Base-by-base conservation (phyloP, 169 alveolate species). In the Theileria orientalis region DNA sequence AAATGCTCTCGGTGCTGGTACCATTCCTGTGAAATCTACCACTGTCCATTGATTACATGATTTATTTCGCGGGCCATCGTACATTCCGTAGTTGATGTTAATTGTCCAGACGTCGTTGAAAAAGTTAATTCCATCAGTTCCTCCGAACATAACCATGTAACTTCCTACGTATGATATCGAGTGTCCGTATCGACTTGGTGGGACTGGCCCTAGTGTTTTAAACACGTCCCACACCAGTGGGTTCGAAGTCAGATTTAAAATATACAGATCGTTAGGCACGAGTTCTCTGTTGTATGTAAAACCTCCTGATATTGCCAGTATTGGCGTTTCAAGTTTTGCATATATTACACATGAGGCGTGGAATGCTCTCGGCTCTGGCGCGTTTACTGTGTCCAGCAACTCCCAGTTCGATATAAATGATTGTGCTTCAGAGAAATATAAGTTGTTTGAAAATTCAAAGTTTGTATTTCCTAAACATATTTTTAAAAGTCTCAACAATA, bases 1-100 rank as follows among this genome's bases (percentile, higher is more conserved):
- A 56, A 82, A 82, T 19, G 76, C 76, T 2, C 89, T 30, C 9
- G 89, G 85, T 19, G 84, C 21, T 3, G 89, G 89, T n/a, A 47
- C 35, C 7, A 57, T 74, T 0, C 85, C 84, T 19, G 27, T 19
- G 41, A 74, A 35, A 1, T 64, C 67, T 0, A 82, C 68, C 8
- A 35, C 5, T n/a, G 14, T 56, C 89, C 89, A 82, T 13, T 14
- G 37, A 19, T 74, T 82, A 8, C 59, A 5, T 1, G 77, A 40
- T 0, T 16, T 40, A 25, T 23, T 47, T 14, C 64, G 16, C 7
- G 56, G 62, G 3, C 19, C 75, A 3, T 11, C 16, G n/a, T 37
- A 42, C 14, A n/a, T 54, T 3, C 83, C 78, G 29, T 23, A 14
- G 71, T 68, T 19, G 3, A 82, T 21, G 33, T 82, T 67, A 23